Conservation (phyloP, 1,139 yeast species). For the Trichomonascaceae sp. region DNA sequence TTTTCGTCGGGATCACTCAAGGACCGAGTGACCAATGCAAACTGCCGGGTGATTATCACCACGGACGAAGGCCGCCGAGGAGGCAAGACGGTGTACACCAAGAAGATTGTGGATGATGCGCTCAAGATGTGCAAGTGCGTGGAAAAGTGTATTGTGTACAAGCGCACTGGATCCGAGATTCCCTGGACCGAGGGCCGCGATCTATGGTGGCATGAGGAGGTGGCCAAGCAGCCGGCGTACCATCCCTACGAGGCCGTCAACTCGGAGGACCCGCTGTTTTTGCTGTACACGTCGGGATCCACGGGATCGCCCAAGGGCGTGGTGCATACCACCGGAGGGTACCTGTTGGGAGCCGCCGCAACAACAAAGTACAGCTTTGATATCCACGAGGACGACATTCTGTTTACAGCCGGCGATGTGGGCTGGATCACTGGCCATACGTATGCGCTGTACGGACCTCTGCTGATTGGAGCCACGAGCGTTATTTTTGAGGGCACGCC, state of each 20-base stretch:
- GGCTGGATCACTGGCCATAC: slow-evolving; percentile 99
- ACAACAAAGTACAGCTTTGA: slow-evolving; percentile 92
- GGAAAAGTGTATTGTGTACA: slow-evolving; percentile 70
- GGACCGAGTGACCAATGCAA: slow-evolving; percentile 85
- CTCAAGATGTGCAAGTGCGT: slow-evolving; percentile 66
- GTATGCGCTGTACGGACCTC: slow-evolving; percentile 89
- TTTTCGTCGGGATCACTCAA: slow-evolving; percentile 87
- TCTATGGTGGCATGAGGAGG: slow-evolving; percentile 86
- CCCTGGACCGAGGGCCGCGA: slow-evolving; percentile 76
- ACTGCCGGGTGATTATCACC: slow-evolving; percentile 80
- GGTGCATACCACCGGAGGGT: slow-evolving; percentile 90
- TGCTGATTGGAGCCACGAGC: slow-evolving; percentile 77
- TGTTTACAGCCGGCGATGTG: slow-evolving; percentile 96
- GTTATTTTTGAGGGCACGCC: slow-evolving; percentile 97
- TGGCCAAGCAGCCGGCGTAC: slow-evolving; percentile 69
- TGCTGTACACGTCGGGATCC: slow-evolving; percentile 91
- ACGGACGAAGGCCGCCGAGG: slow-evolving; percentile 97
- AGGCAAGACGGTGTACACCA: slow-evolving; percentile 81
- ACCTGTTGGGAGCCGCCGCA: slow-evolving; percentile 84
- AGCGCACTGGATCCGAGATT: slow-evolving; percentile 69
- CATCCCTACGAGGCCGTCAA: slow-evolving; percentile 78
- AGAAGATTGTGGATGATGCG: slow-evolving; percentile 91
- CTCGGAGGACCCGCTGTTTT: slow-evolving; percentile 86
- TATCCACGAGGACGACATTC: slow-evolving; percentile 72
- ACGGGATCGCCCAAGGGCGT: slow-evolving; percentile 99